Conservation (phyloP, 208 protist genomes). For the Phytomonas francai region DNA sequence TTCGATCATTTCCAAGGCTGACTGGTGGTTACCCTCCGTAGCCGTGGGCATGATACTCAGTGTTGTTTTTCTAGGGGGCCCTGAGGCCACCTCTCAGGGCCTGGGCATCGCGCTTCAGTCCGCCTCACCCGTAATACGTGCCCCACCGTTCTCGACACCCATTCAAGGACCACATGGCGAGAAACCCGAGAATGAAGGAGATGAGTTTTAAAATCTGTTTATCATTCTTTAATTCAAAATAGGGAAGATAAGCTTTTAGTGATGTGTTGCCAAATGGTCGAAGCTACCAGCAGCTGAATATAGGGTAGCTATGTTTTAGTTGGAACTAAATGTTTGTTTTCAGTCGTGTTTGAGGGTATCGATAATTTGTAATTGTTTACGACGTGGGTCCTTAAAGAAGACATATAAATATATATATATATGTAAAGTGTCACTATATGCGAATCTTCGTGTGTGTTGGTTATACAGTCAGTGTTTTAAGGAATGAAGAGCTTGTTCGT, state of each 20-base stretch:
- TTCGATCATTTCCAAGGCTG: conserved; percentile 65
- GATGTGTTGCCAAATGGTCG: no score
- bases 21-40: conserved; percentile 83
- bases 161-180: conserved; percentile 10
- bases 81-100: conserved; percentile 38
- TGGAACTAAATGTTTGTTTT: no score
- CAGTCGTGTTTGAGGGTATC: no score
- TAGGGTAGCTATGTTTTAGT: no score
- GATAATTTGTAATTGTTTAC: no score
- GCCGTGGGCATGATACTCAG: conserved; percentile 60
- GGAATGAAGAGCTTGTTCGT: no score
- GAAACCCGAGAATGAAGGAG: conserved; percentile 20
- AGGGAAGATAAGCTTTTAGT: neutral
- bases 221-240: conserved; percentile 10
- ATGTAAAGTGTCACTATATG: neutral
- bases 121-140: conserved; percentile 37
- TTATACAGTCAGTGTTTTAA: no score
- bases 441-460: neutral
- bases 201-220: conserved; percentile 23
- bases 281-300: no score
- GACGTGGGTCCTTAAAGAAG: no score
- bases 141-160: conserved; percentile 45
- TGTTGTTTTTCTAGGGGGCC: conserved; percentile 66
- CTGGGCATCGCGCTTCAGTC: conserved; percentile 39
- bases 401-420: conserved; percentile 2